Conservation (phyloP, 768 basidiomycete genomes). For the Amanita pallidorosea region DNA sequence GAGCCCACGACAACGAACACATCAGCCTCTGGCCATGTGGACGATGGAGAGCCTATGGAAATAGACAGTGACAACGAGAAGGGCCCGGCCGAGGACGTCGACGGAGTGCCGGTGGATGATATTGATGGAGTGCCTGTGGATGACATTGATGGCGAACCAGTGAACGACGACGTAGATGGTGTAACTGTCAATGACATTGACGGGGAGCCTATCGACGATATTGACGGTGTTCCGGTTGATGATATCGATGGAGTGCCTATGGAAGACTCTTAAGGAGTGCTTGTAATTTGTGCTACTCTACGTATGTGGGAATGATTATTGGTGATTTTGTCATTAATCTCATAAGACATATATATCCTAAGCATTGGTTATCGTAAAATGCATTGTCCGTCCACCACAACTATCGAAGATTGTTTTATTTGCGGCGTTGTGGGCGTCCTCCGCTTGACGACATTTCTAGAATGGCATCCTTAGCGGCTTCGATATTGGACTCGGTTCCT, state of each 20-base stretch:
- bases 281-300: background rate
- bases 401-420: constrained; percentile 17
- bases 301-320: background rate
- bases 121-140: constrained; percentile 24
- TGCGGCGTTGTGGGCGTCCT: constrained; percentile 28
- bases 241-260: constrained; percentile 20
- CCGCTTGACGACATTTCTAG: constrained; percentile 40
- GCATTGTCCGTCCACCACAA: background rate
- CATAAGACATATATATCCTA: constrained; percentile 3
- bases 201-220: constrained; percentile 27
- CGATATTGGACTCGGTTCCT: constrained; percentile 63
- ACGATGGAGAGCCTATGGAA: constrained; percentile 23
- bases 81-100: constrained; percentile 28
- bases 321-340: background rate
- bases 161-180: constrained; percentile 28
- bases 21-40: constrained; percentile 17
- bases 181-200: constrained; percentile 34
- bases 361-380: background rate
- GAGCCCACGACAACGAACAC: constrained; percentile 18
- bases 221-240: constrained; percentile 24
- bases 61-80: constrained; percentile 20
- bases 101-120: constrained; percentile 27
- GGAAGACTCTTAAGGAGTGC: background rate
- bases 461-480: constrained; percentile 71
- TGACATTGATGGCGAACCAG: constrained; percentile 31